phyloP scores from a whole-genome alignment of 805 yeast genomes.

The Lachancea nothofagi region DNA sequence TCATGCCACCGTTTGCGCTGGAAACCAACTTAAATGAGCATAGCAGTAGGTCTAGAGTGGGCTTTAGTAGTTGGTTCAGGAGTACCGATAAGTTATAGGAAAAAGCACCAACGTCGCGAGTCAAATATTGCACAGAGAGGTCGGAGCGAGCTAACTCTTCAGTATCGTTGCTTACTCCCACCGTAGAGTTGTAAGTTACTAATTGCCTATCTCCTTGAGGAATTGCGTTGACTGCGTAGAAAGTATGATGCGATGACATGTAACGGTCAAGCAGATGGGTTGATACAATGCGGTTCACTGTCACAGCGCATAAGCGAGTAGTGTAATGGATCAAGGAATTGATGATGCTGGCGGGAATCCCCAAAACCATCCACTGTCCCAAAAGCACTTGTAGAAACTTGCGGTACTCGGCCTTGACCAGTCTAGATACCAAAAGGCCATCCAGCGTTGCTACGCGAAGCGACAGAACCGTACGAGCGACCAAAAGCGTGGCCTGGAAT shows the following conservation, averaged over 20 bases:
- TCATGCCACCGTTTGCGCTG: conserved; percentile 36
- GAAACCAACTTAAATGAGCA: conserved; percentile 73
- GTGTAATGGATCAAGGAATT: conserved; percentile 65
- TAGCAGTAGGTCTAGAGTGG: conserved; percentile 68
- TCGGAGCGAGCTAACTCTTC: conserved; percentile 13
- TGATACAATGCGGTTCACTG: conserved; percentile 61
- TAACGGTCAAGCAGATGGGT: conserved; percentile 60
- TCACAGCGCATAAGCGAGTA: conserved; percentile 50
- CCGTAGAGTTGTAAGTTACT: conserved; percentile 2
- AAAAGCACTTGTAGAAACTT: conserved; percentile 57
- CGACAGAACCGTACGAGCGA: conserved; percentile 66
- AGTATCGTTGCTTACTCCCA: conserved; percentile 2
- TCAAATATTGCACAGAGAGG: conserved; percentile 34
- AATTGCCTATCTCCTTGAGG: conserved; percentile 2
- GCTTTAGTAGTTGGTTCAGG: conserved; percentile 80
- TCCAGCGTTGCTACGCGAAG: conserved; percentile 81
- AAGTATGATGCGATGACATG: conserved; percentile 47
- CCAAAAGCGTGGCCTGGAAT: conserved; percentile 54
- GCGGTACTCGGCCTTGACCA: conserved; percentile 64
- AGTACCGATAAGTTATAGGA: conserved; percentile 64
- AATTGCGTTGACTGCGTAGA: conserved; percentile 29
- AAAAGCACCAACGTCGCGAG: conserved; percentile 73
- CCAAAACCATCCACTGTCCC: conserved; percentile 72
- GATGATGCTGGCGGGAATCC: conserved; percentile 78
- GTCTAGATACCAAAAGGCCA: conserved; percentile 75